Conservation (phyloP, 2,329 filamentous ascomycete genomes). For the Didymellaceae sp. region DNA sequence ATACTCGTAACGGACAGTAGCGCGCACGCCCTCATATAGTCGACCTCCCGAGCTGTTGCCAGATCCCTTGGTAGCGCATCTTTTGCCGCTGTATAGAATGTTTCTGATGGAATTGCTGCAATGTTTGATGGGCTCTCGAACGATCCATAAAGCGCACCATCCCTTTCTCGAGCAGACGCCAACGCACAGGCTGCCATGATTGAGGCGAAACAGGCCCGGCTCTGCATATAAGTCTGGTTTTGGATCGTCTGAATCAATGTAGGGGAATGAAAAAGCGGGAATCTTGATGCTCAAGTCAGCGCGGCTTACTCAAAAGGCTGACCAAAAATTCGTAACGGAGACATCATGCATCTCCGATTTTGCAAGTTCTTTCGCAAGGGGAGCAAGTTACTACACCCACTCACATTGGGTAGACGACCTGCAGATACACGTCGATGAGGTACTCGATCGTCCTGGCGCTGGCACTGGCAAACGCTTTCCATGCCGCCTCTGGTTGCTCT, state of each 20-base stretch:
- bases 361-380: too few species aligned
- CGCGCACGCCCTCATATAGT: slow-evolving; percentile 56
- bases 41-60: slow-evolving; percentile 40
- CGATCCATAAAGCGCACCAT: slow-evolving; percentile 8
- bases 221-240: background rate
- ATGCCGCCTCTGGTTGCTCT: background rate
- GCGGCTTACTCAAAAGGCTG: too few species aligned
- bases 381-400: too few species aligned
- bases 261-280: background rate
- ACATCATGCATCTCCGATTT: too few species aligned
- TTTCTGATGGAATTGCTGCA: background rate
- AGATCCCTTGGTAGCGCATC: background rate
- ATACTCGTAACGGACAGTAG: slow-evolving; percentile 59
- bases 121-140: background rate
- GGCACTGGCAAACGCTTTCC: background rate
- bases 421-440: background rate
- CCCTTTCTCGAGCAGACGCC: slow-evolving; percentile 12
- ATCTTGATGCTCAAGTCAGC: background rate
- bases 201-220: slow-evolving; percentile 6
- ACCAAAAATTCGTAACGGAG: too few species aligned
- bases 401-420: background rate
- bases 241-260: background rate
- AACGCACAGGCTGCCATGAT: slow-evolving; percentile 18
- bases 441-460: background rate
- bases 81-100: background rate